Evolutionary conservation across 176 grass and related monocot genomes (phyloP), one percentile per base, ranked within the genome.

Genomic region (Dactylis glomerata): DNA sequence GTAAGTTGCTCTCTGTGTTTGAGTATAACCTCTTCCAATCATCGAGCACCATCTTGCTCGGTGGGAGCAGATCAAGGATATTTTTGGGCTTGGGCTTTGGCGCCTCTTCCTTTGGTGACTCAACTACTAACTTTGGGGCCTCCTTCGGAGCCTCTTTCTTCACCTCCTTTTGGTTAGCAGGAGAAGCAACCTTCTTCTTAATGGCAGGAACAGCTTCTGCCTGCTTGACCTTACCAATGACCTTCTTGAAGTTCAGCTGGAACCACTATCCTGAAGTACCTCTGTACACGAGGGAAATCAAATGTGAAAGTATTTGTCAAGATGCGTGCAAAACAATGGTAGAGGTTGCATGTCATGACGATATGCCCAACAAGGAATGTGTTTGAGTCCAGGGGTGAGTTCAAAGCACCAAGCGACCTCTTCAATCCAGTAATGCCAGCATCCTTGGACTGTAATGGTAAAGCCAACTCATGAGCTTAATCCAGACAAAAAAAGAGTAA

Each of bases 11-110:
- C 76, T 98, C 95, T 37, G 95, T 98, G 80, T 98, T 98, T 12
- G 95, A 98, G 74, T 98, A 98, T 12, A 98, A 73, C 85, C 95
- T 89, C 89, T 98, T 98, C 95, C 95, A 98, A 64, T 98, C 95
- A 76, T 98, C 95, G 70, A 98, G 90, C 36, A 98, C 86, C 95
- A 98, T 98, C 66, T 87, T 92, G 77, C 95, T 98, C 9, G 96
- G 93, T 54, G 96, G 96, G 58, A 98, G 77, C 67, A 93, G 86
- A 66, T 98, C 96, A 11, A 98, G 84, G 28, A 93, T 91, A 84
- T 98, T 95, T 45, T 98, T 98, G 6, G 89, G 50, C 59, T 98
- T 98, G 0, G 93, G 96, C 59, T 98, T 98, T 20, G 96, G 96
- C 74, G 93, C 92, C 84, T 95, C 95, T 83, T 98, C 96, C 52